A percentile compares a stretch with the other conserved stretches of the same genome.
Evolutionary conservation across 176 grass and related monocot species (phyloP).

Genomic region (Poa pratensis): DNA sequence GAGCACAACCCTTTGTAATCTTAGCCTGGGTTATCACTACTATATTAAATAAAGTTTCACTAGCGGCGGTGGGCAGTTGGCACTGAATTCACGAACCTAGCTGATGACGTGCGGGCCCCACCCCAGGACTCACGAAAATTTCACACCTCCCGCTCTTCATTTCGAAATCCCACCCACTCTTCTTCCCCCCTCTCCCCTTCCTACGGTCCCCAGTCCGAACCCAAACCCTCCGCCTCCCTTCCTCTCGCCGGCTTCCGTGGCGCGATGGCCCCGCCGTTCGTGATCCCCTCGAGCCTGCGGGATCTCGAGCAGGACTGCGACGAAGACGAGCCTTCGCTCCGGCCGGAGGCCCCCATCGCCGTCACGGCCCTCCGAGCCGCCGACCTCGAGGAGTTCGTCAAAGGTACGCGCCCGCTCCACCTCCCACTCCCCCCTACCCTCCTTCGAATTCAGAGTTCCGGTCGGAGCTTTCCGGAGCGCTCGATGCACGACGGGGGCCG

Average conservation of each 20-base stretch:
- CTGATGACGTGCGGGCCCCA: too few species aligned
- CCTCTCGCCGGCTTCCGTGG: slow-evolving; percentile 20
- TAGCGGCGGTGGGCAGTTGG: too few species aligned
- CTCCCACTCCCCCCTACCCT: too few species aligned
- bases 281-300: slow-evolving; percentile 69
- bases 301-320: slow-evolving; percentile 67
- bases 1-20: too few species aligned
- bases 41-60: too few species aligned
- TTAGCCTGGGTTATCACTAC: too few species aligned
- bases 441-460: background rate
- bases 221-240: background rate
- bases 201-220: background rate
- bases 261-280: slow-evolving; percentile 77
- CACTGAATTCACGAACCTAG: too few species aligned
- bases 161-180: slow-evolving; percentile 38
- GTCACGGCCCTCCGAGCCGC: slow-evolving; percentile 65
- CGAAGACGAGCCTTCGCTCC: slow-evolving; percentile 54
- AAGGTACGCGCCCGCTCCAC: slow-evolving; percentile 52
- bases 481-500: background rate
- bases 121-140: slow-evolving; percentile 12
- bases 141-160: slow-evolving; percentile 50
- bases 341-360: slow-evolving; percentile 61
- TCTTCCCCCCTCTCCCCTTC: background rate
- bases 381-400: slow-evolving; percentile 94
- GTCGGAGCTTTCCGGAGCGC: background rate